Percentiles rank a stretch among this genome's conserved stretches.
Evolutionary conservation across 2,329 filamentous ascomycete species (phyloP).

Genomic region (Nemania abortiva): DNA sequence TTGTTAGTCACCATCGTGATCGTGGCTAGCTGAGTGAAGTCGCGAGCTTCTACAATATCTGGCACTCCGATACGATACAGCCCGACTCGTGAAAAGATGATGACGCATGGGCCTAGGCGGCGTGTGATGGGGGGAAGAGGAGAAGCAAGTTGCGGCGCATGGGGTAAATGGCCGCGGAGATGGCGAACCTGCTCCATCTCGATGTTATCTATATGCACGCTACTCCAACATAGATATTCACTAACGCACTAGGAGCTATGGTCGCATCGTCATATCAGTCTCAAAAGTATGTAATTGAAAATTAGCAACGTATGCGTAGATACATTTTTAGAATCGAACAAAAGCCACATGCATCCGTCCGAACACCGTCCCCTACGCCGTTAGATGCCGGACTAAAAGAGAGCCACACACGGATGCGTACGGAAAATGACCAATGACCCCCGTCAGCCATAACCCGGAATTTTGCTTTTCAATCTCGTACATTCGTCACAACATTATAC

Average conservation of each 20-base stretch:
- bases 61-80: no score
- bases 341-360: not conserved
- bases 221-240: not conserved
- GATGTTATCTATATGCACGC: not conserved
- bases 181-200: not conserved
- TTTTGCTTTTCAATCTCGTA: not conserved
- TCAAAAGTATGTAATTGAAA: not conserved
- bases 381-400: conserved; percentile 12
- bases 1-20: conserved; percentile 32
- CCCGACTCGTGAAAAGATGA: not conserved
- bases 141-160: not conserved
- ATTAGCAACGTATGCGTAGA: not conserved
- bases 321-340: conserved; percentile 8
- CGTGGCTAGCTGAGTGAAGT: not conserved
- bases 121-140: not conserved
- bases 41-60: not conserved
- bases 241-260: not conserved
- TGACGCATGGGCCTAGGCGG: not conserved
- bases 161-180: not conserved
- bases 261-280: not conserved
- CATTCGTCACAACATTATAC: not conserved
- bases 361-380: conserved; percentile 17
- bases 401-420: conserved; percentile 20
- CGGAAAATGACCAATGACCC: conserved; percentile 10
- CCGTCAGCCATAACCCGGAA: conserved; percentile 6